Base-by-base conservation (phyloP, 2,329 filamentous ascomycete genomes). In the Hymenoscyphus infarciens region DNA sequence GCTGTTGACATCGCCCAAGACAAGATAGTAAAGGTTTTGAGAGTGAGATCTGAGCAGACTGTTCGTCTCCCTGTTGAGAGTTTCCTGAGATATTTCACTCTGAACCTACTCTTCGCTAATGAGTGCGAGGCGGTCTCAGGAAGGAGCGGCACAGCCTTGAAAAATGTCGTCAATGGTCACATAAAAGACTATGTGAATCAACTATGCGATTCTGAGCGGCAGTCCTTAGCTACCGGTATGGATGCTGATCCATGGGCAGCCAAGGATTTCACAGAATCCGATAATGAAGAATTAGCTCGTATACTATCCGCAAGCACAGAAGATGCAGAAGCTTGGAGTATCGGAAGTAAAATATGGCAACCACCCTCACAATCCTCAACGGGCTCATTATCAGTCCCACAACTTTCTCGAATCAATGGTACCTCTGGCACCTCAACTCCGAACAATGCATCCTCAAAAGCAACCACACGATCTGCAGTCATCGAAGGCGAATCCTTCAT, bases 401-500 rank as follows among this genome's bases (percentile, higher is more conserved):
- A 56, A 38, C 59, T 56, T 56, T 57, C 64, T 19, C 57, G 38
- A 63, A 62, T 19, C 5, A 61, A 61, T 22, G 62, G 59, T 27
- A 59, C 52, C 15, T 63, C 58, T 22, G 58, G 59, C 27, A 67
- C 68, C 13, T 67, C 69, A 55, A 69, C 62, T 60, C 57, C 67
- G 7, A 61, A 65, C 25, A 56, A 54, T 38, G 42, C 59, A 22
- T 13, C 60, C 69, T 75, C 63, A 8, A 91, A 89, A 71, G 81
- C 87, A 61, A 91, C 88, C 75, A 80, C 81, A 4, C 84, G 90
- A 53, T 85, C 83, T 42, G 95, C 95, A 1, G 79, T 86, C 5
- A 89, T 99, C 59, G 93, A 97, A 64, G 86, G 88, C 29, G 91
- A 97, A 73, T 87, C 86, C 60, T 98, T 92, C 74, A 87, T 96